Conservation (phyloP, 2,329 filamentous ascomycete species). For the Epichloe elymi region DNA sequence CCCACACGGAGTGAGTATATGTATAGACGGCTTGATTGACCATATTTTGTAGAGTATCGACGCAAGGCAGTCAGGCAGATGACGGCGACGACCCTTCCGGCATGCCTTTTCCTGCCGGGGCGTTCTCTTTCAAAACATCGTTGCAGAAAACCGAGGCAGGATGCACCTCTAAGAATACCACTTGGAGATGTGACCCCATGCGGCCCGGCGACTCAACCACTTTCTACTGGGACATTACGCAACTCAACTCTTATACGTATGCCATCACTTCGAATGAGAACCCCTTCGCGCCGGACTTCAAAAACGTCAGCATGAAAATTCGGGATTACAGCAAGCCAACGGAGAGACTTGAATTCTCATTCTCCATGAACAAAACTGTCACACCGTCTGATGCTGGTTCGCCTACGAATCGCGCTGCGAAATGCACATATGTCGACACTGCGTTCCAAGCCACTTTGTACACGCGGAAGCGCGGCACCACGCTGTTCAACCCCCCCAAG, state of each 20-base stretch:
- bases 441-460: conserved; percentile 45
- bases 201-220: conserved; percentile 29
- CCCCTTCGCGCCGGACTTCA: conserved; percentile 43
- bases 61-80: conserved; percentile 1
- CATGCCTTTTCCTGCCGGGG: conserved; percentile 42
- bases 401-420: conserved; percentile 28
- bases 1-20: too few species aligned
- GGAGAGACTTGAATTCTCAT: conserved; percentile 46
- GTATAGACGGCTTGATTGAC: too few species aligned
- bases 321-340: conserved; percentile 31
- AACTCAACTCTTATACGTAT: conserved; percentile 27
- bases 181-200: conserved; percentile 52
- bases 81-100: conserved; percentile 1
- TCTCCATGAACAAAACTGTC: conserved; percentile 38
- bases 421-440: conserved; percentile 46
- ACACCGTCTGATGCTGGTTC: conserved; percentile 32
- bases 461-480: conserved; percentile 28
- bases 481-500: conserved; percentile 8
- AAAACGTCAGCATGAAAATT: conserved; percentile 35
- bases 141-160: conserved; percentile 38
- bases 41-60: neutral
- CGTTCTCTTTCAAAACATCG: conserved; percentile 47
- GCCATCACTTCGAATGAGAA: conserved; percentile 40
- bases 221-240: conserved; percentile 49
- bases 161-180: conserved; percentile 44